Evolutionary conservation across 345 rosid species (phyloP).

Genomic region (Populus davidiana): DNA sequence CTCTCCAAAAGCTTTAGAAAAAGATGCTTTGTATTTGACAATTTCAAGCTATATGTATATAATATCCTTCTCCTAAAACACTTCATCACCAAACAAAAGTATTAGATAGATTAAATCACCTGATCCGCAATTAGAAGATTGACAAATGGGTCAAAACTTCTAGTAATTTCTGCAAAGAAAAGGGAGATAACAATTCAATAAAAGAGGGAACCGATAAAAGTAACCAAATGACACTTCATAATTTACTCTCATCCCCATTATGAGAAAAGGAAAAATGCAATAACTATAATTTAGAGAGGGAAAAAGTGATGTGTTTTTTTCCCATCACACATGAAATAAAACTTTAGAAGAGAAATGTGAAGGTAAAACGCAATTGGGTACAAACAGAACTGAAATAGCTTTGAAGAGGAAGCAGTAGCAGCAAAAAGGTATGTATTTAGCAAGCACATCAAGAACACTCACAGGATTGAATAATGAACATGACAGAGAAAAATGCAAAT

Average conservation of each 20-base stretch:
- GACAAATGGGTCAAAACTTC: constrained; percentile 32
- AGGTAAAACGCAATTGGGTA: constrained; percentile 12
- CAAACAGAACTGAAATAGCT: constrained; percentile 19
- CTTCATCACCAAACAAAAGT: constrained; percentile 14
- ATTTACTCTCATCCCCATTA: constrained; percentile 17
- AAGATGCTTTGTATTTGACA: constrained; percentile 20
- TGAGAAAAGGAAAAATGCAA: constrained; percentile 16
- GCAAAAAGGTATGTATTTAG: not conserved
- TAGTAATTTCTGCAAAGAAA: constrained; percentile 36
- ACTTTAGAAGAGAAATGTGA: constrained; percentile 28
- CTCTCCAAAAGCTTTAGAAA: constrained; percentile 36
- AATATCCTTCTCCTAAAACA: not conserved
- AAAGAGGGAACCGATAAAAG: constrained; percentile 16
- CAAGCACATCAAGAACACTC: constrained; percentile 13
- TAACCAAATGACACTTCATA: constrained; percentile 46
- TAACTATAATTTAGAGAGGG: not conserved
- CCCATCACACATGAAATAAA: constrained; percentile 13
- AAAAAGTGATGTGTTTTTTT: constrained; percentile 3
- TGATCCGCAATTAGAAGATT: constrained; percentile 31
- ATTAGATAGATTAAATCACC: constrained; percentile 31
- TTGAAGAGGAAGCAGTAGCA: constrained; percentile 12
- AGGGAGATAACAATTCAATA: constrained; percentile 1
- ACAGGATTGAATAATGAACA: not conserved
- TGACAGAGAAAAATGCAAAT: not conserved
- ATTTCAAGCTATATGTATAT: constrained; percentile 10